Conservation (phyloP, 2,329 filamentous ascomycete species). For the Elsinoe necatrix region DNA sequence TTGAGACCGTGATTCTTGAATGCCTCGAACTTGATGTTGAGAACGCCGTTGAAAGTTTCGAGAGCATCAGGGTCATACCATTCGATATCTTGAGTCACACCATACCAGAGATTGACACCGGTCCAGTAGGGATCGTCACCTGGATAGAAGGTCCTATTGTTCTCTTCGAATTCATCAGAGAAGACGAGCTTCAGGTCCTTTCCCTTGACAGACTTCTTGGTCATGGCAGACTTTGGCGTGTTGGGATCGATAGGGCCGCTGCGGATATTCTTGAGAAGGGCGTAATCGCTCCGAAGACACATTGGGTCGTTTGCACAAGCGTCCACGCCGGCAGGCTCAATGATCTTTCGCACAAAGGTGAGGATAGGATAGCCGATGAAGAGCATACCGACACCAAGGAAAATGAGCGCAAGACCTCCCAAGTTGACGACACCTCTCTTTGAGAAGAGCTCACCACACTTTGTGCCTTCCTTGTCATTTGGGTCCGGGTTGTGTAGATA, state of each 20-base stretch:
- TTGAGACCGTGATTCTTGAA: conserved; percentile 40
- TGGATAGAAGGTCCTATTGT: conserved; percentile 47
- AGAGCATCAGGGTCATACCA: conserved; percentile 47
- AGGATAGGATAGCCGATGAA: conserved; percentile 63
- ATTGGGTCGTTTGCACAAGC: conserved; percentile 37
- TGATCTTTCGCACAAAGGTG: conserved; percentile 47
- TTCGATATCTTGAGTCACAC: conserved; percentile 43
- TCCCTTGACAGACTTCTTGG: conserved; percentile 38
- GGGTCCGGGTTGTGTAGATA: conserved; percentile 63
- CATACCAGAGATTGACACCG: conserved; percentile 48
- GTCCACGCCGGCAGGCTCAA: conserved; percentile 27
- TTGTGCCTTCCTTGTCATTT: conserved; percentile 51
- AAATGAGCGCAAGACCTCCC: conserved; percentile 53
- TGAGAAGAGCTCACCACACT: conserved; percentile 54
- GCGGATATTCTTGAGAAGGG: conserved; percentile 42
- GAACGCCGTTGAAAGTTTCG: conserved; percentile 40
- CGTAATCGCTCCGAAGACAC: conserved; percentile 42
- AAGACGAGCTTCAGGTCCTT: conserved; percentile 44
- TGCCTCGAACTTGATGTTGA: conserved; percentile 40
- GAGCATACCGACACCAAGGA: conserved; percentile 52
- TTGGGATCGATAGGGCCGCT: conserved; percentile 44
- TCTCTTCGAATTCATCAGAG: conserved; percentile 49
- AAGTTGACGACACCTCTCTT: conserved; percentile 56
- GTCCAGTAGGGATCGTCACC: conserved; percentile 51
- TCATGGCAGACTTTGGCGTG: conserved; percentile 41